These are phyloP conservation scores for Coemansia sp. DNA, from an alignment of 192 early-diverging fungal species.

Conservation along the genomic window DNA sequence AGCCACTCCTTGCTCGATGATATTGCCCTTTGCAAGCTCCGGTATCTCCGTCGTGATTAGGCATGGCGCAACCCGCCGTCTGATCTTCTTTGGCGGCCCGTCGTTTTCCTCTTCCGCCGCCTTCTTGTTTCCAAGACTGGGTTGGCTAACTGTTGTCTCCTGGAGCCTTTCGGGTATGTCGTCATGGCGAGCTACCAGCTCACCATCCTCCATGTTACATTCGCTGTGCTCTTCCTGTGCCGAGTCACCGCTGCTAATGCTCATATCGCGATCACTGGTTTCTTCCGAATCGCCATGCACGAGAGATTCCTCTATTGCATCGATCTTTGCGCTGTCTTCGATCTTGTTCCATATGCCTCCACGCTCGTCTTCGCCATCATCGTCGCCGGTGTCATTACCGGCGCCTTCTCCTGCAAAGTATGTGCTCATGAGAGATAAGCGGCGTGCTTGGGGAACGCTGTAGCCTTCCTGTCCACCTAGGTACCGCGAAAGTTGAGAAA, in stretches of 20 bases:
- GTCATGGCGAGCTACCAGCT: not conserved
- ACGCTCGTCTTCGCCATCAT: not conserved
- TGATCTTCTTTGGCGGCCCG: not conserved
- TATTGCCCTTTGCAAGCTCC: slow-evolving; percentile 7
- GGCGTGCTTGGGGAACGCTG: not conserved
- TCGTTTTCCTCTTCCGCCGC: not conserved
- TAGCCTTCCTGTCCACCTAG: not conserved
- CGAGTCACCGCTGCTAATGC: not conserved
- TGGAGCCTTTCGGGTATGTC: not conserved
- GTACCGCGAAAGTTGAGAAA: not conserved
- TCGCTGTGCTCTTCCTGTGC: not conserved
- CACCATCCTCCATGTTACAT: not conserved
- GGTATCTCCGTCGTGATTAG: slow-evolving; percentile 14
- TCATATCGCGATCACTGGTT: not conserved
- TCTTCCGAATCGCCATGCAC: not conserved
- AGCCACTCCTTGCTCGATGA: slow-evolving; percentile 9
- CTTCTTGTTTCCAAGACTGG: not conserved
- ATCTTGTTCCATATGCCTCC: not conserved
- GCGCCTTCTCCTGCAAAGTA: not conserved
- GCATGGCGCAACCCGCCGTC: slow-evolving; percentile 18
- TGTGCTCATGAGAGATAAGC: not conserved
- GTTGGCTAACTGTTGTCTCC: not conserved
- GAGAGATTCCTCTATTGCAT: not conserved
- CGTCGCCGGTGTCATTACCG: not conserved
- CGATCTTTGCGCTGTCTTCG: not conserved